A percentile compares a stretch with the other conserved stretches of the same genome.
phyloP scores from a whole-genome alignment of 768 basidiomycete species.

The Auriscalpium vulgare region DNA sequence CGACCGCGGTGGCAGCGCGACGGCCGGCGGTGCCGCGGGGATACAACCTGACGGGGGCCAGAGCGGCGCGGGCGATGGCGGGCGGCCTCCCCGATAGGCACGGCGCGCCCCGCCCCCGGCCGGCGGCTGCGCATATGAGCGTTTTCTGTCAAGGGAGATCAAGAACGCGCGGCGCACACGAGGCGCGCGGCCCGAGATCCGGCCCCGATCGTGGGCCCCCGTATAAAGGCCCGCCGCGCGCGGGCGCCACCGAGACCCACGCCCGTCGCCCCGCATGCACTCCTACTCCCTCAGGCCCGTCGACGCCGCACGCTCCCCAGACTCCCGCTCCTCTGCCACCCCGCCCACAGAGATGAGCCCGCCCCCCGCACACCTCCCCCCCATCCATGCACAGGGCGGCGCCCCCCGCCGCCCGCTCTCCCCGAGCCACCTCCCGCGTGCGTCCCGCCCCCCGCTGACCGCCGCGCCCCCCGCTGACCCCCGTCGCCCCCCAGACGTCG shows the following conservation, averaged over 20 bases:
- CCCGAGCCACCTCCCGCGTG: conserved; percentile 14
- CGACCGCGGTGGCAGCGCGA: too few species aligned
- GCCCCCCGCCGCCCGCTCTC: conserved; percentile 12
- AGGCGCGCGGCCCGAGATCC: not conserved
- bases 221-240: not conserved
- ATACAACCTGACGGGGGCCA: too few species aligned
- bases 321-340: conserved; percentile 1
- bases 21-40: too few species aligned
- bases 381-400: conserved; percentile 9
- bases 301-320: conserved; percentile 12
- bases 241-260: too few species aligned
- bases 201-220: not conserved
- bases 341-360: not conserved
- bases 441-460: not conserved
- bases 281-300: not conserved
- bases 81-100: too few species aligned
- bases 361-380: conserved; percentile 10
- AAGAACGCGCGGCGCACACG: conserved; percentile 1
- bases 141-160: conserved; percentile 15
- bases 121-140: too few species aligned
- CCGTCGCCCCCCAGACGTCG: conserved; percentile 43
- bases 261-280: not conserved
- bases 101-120: too few species aligned
- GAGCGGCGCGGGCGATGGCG: too few species aligned
- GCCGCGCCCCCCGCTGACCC: too few species aligned